A percentile compares a stretch with the other conserved stretches of the same genome.
Evolutionary conservation across 306 rosid species (phyloP).

Genomic region (Ammopiptanthus mongolicus): DNA sequence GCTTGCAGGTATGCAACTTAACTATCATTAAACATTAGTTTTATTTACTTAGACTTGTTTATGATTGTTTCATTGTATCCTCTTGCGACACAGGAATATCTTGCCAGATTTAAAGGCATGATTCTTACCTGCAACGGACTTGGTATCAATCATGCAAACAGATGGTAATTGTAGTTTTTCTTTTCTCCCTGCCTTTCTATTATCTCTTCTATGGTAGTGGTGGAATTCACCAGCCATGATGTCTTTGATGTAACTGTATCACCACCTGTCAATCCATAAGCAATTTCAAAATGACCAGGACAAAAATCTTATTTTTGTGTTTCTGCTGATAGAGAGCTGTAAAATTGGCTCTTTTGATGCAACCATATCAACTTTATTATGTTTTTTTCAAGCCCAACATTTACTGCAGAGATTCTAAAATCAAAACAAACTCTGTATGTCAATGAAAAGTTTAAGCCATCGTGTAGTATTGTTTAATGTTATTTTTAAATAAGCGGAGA

Average conservation of each 20-base stretch:
- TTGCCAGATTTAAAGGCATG: constrained; percentile 74
- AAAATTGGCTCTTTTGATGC: neutral
- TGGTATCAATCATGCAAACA: constrained; percentile 48
- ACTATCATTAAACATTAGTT: neutral
- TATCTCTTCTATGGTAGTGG: neutral
- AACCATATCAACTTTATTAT: neutral
- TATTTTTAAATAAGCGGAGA: neutral
- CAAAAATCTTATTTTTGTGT: neutral
- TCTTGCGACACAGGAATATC: constrained; percentile 56
- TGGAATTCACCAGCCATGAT: neutral
- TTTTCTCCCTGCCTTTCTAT: neutral
- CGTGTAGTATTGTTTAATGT: neutral
- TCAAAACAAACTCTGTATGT: neutral
- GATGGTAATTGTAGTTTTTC: constrained; percentile 37
- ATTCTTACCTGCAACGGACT: constrained; percentile 86
- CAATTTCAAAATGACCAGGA: neutral
- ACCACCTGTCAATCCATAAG: neutral
- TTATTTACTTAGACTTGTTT: constrained; percentile 6
- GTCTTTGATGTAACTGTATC: neutral
- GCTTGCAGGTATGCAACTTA: constrained; percentile 47
- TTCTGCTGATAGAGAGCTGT: neutral
- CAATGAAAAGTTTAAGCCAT: neutral
- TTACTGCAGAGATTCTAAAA: neutral
- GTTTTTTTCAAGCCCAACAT: neutral
- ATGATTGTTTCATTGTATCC: neutral